Conservation (phyloP, 768 basidiomycete genomes). For the Grammothele lineata region DNA sequence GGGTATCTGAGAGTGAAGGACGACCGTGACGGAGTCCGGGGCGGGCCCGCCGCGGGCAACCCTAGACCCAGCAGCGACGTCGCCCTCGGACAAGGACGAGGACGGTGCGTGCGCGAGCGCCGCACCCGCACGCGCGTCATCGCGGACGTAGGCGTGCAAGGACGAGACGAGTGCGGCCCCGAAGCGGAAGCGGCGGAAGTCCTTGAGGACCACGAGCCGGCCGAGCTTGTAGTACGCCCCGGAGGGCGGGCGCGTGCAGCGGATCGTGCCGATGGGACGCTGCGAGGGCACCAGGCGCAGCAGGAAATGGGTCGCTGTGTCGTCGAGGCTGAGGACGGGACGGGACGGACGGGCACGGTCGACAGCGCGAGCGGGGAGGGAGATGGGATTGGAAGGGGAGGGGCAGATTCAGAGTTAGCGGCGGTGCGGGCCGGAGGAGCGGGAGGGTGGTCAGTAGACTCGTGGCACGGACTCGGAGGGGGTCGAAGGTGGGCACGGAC, state of each 20-base stretch:
- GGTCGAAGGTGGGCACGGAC: too few relatives aligned
- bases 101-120: too few relatives aligned
- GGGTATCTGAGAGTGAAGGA: conserved; percentile 68
- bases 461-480: too few relatives aligned
- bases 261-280: conserved; percentile 68
- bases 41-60: too few relatives aligned
- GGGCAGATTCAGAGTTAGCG: too few relatives aligned
- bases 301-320: conserved; percentile 63
- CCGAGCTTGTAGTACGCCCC: conserved; percentile 63
- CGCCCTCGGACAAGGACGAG: too few relatives aligned
- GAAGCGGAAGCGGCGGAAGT: conserved; percentile 58
- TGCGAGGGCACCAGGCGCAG: conserved; percentile 60
- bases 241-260: conserved; percentile 33
- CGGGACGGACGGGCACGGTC: too few relatives aligned
- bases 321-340: conserved; percentile 57
- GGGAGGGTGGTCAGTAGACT: too few relatives aligned
- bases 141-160: conserved; percentile 55
- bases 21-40: conserved; percentile 36
- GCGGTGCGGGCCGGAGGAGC: too few relatives aligned
- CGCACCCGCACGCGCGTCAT: conserved; percentile 33
- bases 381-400: too few relatives aligned
- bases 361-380: neutral
- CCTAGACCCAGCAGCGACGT: conserved; percentile 13
- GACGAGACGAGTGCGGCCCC: conserved; percentile 63
- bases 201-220: conserved; percentile 63